A percentile compares a stretch with the other conserved stretches of the same genome.
Conservation (phyloP, 1,284 basidiomycete genomes). For the Ceratobasidium sp. region DNA sequence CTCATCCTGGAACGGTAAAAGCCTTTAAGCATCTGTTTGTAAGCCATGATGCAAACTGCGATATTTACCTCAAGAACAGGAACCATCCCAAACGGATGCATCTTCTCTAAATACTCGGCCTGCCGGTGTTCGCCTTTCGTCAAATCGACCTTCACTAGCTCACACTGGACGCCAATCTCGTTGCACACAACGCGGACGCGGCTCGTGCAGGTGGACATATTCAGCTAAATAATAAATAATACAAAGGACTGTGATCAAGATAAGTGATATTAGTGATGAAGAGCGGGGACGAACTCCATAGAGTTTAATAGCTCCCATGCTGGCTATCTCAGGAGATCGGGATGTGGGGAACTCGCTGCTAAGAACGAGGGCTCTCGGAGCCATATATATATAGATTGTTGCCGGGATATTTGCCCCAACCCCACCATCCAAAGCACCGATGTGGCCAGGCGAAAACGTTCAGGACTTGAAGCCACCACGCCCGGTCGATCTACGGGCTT, state of each 20-base stretch:
- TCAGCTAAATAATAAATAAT: neutral
- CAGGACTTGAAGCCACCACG: too few relatives aligned
- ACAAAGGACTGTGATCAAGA: neutral
- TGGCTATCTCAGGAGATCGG: neutral
- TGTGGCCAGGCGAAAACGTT: too few relatives aligned
- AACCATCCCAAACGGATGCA: slow-evolving; percentile 38
- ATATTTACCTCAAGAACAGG: slow-evolving; percentile 33
- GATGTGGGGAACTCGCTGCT: too few relatives aligned
- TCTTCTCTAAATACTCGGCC: slow-evolving; percentile 10
- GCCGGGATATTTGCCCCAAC: too few relatives aligned
- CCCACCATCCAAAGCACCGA: too few relatives aligned
- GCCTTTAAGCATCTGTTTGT: neutral
- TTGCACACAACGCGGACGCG: slow-evolving; percentile 37
- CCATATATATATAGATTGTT: too few relatives aligned
- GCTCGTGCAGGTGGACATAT: slow-evolving; percentile 38
- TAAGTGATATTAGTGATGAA: neutral
- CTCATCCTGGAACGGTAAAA: slow-evolving; percentile 34
- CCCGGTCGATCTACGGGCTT: too few relatives aligned
- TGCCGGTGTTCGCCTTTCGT: slow-evolving; percentile 19
- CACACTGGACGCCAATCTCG: slow-evolving; percentile 42
- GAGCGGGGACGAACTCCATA: neutral
- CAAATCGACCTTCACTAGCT: slow-evolving; percentile 34
- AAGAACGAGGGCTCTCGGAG: too few relatives aligned
- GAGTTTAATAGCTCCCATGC: neutral
- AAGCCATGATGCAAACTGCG: neutral